Percentiles rank a stretch among this genome's conserved stretches.
These are phyloP conservation scores for Russula sp. DNA, from an alignment of 768 basidiomycete genomes.

Conservation along the genomic window DNA sequence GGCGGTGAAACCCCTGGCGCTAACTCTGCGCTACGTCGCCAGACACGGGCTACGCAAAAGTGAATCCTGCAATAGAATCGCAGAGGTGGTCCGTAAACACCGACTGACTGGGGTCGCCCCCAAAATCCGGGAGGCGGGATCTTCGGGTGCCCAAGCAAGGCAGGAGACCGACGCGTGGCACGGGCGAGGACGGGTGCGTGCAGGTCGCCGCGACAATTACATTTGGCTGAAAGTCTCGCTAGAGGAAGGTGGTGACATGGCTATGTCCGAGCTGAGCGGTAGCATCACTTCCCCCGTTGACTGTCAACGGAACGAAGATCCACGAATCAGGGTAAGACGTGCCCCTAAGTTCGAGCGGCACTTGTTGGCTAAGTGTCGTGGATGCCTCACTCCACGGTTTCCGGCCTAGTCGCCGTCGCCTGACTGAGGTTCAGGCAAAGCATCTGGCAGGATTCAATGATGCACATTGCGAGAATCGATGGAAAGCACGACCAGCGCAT, in stretches of 20 bases:
- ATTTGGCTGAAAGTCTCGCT: not conserved
- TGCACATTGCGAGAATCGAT: conserved; percentile 8
- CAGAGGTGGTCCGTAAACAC: not conserved
- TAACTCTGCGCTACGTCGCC: not conserved
- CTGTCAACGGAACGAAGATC: conserved; percentile 14
- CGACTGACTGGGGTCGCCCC: not conserved
- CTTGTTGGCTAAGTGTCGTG: not conserved
- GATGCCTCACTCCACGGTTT: conserved; percentile 3
- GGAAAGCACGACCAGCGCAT: not conserved
- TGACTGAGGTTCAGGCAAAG: not conserved
- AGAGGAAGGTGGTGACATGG: conserved; percentile 1
- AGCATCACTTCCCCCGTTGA: conserved; percentile 4
- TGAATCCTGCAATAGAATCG: not conserved
- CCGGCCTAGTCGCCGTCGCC: not conserved
- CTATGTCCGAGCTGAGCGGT: conserved; percentile 16
- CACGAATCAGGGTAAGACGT: conserved; percentile 3
- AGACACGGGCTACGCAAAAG: not conserved
- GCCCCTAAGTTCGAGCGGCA: conserved; percentile 2
- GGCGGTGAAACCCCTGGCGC: not conserved
- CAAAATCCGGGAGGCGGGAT: conserved; percentile 3
- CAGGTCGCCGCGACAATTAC: conserved; percentile 12
- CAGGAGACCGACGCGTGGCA: conserved; percentile 17
- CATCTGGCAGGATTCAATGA: not conserved
- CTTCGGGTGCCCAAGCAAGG: conserved; percentile 9
- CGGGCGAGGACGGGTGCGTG: conserved; percentile 14